Percentiles rank a stretch among this genome's conserved stretches.
phyloP scores from a whole-genome alignment of 2,329 filamentous ascomycete species.

The Ophiostoma himal-ulmi region DNA sequence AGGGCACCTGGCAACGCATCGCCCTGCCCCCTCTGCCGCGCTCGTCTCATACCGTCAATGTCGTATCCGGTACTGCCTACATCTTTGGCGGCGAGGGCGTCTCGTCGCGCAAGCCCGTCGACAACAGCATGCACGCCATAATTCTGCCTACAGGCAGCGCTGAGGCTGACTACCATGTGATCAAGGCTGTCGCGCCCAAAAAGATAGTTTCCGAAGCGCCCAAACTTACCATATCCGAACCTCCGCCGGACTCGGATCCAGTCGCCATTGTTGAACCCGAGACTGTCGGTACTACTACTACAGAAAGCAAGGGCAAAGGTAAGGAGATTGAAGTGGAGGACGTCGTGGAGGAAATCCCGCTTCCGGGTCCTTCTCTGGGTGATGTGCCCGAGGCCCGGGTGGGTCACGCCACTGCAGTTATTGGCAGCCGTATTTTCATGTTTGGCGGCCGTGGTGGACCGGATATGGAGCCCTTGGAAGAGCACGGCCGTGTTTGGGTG shows the following conservation, averaged over 20 bases:
- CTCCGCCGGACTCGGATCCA: conserved; percentile 24
- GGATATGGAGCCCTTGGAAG: conserved; percentile 65
- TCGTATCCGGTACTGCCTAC: conserved; percentile 50
- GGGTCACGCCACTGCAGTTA: conserved; percentile 63
- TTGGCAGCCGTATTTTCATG: conserved; percentile 67
- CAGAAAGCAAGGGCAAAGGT: conserved; percentile 35
- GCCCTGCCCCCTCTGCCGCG: conserved; percentile 54
- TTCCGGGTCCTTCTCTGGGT: conserved; percentile 35
- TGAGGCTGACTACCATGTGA: conserved; percentile 53
- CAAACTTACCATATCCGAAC: conserved; percentile 26
- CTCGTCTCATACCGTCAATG: conserved; percentile 67
- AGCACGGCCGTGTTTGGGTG: conserved; percentile 68
- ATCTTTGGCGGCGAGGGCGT: conserved; percentile 70
- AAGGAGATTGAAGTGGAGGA: conserved; percentile 6
- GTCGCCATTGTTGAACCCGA: conserved; percentile 24
- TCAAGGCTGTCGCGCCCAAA: conserved; percentile 41
- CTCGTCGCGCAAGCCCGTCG: conserved; percentile 54
- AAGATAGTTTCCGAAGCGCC: conserved; percentile 28
- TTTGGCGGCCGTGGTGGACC: conserved; percentile 72
- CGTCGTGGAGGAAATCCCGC: conserved; percentile 21
- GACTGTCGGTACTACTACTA: neutral
- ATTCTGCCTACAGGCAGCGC: conserved; percentile 53
- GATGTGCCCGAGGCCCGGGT: conserved; percentile 61
- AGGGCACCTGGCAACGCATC: conserved; percentile 57
- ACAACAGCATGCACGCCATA: conserved; percentile 66